Conservation (phyloP, 1,284 basidiomycete species). For the Ustilago trichophora region DNA sequence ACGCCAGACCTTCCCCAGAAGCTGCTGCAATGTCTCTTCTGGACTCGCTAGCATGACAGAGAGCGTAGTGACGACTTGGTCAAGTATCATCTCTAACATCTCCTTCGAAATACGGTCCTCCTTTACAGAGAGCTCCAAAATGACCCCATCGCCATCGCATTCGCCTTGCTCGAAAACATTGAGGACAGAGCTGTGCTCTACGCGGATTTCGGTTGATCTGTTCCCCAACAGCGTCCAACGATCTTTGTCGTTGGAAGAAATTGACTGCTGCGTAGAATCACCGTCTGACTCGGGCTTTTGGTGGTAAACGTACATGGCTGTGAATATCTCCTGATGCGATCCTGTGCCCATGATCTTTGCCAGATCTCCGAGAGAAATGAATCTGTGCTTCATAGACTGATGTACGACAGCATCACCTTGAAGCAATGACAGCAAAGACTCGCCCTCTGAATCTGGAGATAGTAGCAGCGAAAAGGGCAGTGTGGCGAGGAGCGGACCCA, state of each 20-base stretch:
- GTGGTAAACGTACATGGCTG: constrained; percentile 18
- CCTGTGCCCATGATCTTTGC: constrained; percentile 11
- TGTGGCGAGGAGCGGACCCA: constrained; percentile 15
- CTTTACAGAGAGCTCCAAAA: constrained; percentile 15
- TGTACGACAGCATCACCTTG: no score
- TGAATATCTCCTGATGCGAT: constrained; percentile 13
- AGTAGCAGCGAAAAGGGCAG: constrained; percentile 14
- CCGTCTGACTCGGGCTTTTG: no score
- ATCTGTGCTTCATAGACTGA: no score
- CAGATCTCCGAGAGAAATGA: no score
- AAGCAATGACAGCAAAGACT: no score
- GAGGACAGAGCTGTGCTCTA: constrained; percentile 14
- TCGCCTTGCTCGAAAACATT: constrained; percentile 7
- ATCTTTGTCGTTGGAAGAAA: no score
- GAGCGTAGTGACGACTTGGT: no score
- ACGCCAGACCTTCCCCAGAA: no score
- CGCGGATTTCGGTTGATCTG: constrained; percentile 2
- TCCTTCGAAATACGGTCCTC: constrained; percentile 6
- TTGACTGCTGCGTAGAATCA: no score
- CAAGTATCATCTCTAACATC: constrained; percentile 7
- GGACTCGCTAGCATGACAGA: no score
- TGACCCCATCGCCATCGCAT: neutral
- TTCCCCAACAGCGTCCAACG: neutral
- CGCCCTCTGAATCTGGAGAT: no score
- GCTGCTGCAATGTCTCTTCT: neutral